Evolutionary conservation across 2,329 filamentous ascomycete genomes (phyloP).

Genomic region (Calonectria multiphialidica): DNA sequence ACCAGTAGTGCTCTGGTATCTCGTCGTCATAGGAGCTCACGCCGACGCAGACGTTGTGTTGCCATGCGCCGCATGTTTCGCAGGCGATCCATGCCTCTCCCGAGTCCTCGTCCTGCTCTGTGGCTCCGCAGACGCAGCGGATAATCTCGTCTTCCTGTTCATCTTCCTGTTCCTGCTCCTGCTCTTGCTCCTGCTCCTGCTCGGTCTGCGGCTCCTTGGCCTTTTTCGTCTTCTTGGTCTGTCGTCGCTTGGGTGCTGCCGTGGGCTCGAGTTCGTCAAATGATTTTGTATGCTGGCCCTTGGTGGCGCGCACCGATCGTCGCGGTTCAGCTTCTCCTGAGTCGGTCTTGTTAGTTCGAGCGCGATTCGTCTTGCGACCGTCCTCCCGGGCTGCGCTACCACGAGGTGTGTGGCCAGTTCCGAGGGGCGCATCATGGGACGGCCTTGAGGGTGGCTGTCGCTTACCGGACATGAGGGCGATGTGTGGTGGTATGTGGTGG

Average conservation of each 20-base stretch:
- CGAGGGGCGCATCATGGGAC: conserved; percentile 29
- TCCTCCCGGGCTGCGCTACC: conserved; percentile 22
- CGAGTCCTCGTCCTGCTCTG: conserved; percentile 86
- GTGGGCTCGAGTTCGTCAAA: conserved; percentile 79
- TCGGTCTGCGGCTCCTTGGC: conserved; percentile 72
- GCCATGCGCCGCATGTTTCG: conserved; percentile 93
- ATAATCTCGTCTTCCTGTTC: conserved; percentile 77
- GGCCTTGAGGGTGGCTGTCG: conserved; percentile 35
- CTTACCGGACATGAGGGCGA: conserved; percentile 52
- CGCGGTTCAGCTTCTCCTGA: conserved; percentile 78
- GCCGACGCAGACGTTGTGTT: conserved; percentile 97
- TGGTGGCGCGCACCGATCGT: conserved; percentile 94
- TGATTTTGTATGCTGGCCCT: conserved; percentile 93
- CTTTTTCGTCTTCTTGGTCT: conserved; percentile 65
- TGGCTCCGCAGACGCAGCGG: conserved; percentile 92
- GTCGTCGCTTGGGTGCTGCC: conserved; percentile 66
- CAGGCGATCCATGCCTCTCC: conserved; percentile 96
- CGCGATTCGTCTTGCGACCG: conserved; percentile 22
- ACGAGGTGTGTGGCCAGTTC: conserved; percentile 17
- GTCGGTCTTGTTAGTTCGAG: conserved; percentile 36
- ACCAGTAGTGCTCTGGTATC: conserved; percentile 88
- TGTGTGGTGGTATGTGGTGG: conserved; percentile 27
- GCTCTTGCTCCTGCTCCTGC: conserved; percentile 65
- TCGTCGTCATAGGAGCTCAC: conserved; percentile 83
- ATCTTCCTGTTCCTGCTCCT: conserved; percentile 64